Base-by-base conservation (phyloP, 257 asterid species). In the Rubia yunnanensis region DNA sequence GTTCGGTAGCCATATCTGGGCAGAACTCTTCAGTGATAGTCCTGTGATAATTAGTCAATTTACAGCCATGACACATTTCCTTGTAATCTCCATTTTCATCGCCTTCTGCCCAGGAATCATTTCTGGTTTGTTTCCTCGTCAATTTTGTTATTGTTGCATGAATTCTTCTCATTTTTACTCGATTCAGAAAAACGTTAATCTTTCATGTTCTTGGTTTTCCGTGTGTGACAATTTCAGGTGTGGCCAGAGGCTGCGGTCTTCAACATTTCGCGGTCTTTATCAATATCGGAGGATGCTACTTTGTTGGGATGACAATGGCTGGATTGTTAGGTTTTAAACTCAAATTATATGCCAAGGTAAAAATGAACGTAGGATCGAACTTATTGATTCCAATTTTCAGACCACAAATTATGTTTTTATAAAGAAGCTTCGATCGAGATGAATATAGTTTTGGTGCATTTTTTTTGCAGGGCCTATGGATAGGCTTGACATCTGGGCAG, bases 191-290 rank as follows among this genome's bases (percentile, higher is more conserved):
- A n/a, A n/a, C n/a, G n/a, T n/a, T n/a, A n/a, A n/a, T n/a, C n/a
- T n/a, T n/a, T n/a, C n/a, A n/a, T n/a, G n/a, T n/a, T n/a, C n/a
- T n/a, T n/a, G n/a, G n/a, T n/a, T n/a, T n/a, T n/a, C n/a, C n/a
- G n/a, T 35, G 39, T 35, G 4, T 35, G 39, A 48, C 23, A 38
- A 38, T 38, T 15, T 49, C 69, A 91, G 98, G 95, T 73, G 96
- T 86, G 52, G 84, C 84, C 0, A 81, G 97, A 76, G 96, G 95
- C 7, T 81, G 91, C 48, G 96, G 96, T 28, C 82, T 86, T 91
- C 96, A 88, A 79, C 84, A 83, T 71, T 72, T 80, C 64, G 95
- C 75, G 0, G 78, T 82, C 75, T 63, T 70, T 23, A 81, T 86
- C 38, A 88, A 84, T 74, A 64, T 88, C 73, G 95, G 77, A 10